Evolutionary conservation across 192 early-diverging fungal genomes (phyloP).

Genomic region (Coemansia javaensis): DNA sequence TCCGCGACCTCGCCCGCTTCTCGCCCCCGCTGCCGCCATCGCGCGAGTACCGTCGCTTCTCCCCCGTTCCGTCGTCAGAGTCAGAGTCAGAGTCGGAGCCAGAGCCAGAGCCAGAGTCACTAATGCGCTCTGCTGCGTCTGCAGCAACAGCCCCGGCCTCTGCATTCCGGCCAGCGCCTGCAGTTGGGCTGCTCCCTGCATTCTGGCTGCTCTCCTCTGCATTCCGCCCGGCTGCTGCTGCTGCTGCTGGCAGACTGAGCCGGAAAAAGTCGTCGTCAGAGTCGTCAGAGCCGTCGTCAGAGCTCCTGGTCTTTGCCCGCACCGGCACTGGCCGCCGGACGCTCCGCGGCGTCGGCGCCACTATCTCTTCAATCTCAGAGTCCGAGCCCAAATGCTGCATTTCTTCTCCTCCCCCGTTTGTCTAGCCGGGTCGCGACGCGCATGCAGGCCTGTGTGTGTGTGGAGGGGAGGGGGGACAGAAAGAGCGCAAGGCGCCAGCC

Average conservation of each 20-base stretch:
- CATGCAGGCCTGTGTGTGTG: too few relatives aligned
- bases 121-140: not conserved
- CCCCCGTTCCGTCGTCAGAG: not conserved
- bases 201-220: too few relatives aligned
- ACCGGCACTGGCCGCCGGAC: constrained; percentile 11
- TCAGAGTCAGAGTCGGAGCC: too few relatives aligned
- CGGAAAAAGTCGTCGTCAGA: constrained; percentile 19
- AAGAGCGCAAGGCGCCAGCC: too few relatives aligned
- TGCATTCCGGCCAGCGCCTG: too few relatives aligned
- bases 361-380: constrained; percentile 26
- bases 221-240: not conserved
- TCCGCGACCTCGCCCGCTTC: constrained; percentile 29
- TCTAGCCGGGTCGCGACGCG: too few relatives aligned
- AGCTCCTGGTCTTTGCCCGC: not conserved
- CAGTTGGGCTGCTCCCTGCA: too few relatives aligned
- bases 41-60: too few relatives aligned
- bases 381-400: constrained; percentile 9
- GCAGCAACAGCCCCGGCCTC: too few relatives aligned
- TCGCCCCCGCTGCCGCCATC: not conserved
- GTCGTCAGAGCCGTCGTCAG: constrained; percentile 13
- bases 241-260: not conserved
- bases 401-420: too few relatives aligned
- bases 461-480: too few relatives aligned
- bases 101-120: too few relatives aligned
- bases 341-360: constrained; percentile 3